These are phyloP conservation scores for Tetrapyrgos nigripes DNA, from an alignment of 1,284 basidiomycete species.

Conservation along the genomic window DNA sequence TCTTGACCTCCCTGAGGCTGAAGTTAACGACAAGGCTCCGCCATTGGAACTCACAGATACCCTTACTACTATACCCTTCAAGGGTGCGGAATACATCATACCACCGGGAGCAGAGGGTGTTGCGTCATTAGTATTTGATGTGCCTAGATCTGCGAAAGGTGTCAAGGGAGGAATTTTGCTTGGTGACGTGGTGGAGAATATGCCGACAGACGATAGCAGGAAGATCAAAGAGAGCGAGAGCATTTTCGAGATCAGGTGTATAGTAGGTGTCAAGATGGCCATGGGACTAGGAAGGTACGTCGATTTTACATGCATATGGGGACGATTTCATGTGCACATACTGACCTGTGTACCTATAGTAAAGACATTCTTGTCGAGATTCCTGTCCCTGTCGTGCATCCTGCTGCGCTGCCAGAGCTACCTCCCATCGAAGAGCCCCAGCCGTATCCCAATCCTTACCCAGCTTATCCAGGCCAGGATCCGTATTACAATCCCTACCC, in stretches of 20 bases:
- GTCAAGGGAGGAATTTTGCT: constrained; percentile 61
- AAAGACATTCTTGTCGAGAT: constrained; percentile 72
- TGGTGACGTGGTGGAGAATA: constrained; percentile 41
- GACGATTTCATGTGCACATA: constrained; percentile 1
- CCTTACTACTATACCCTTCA: constrained; percentile 70
- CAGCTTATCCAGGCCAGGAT: constrained; percentile 13
- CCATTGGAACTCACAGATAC: constrained; percentile 69
- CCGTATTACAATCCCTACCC: constrained; percentile 16
- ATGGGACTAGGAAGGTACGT: constrained; percentile 71
- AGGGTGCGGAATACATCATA: constrained; percentile 73
- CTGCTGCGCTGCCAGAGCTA: constrained; percentile 54
- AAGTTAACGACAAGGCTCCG: constrained; percentile 43
- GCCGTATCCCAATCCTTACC: constrained; percentile 16
- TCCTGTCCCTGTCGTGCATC: constrained; percentile 70
- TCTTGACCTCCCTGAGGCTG: constrained; percentile 57
- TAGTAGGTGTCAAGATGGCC: constrained; percentile 57
- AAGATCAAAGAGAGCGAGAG: constrained; percentile 46
- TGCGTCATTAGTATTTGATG: constrained; percentile 76
- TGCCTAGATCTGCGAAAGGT: constrained; percentile 66
- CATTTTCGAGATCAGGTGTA: constrained; percentile 70
- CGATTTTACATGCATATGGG: too few species aligned
- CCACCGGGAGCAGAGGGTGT: constrained; percentile 75
- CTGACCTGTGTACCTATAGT: constrained; percentile 40
- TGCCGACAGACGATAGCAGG: constrained; percentile 25
- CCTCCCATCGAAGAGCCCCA: constrained; percentile 23